Evolutionary conservation across 257 asterid genomes (phyloP).

Genomic region (Paraleonurus japonicus): DNA sequence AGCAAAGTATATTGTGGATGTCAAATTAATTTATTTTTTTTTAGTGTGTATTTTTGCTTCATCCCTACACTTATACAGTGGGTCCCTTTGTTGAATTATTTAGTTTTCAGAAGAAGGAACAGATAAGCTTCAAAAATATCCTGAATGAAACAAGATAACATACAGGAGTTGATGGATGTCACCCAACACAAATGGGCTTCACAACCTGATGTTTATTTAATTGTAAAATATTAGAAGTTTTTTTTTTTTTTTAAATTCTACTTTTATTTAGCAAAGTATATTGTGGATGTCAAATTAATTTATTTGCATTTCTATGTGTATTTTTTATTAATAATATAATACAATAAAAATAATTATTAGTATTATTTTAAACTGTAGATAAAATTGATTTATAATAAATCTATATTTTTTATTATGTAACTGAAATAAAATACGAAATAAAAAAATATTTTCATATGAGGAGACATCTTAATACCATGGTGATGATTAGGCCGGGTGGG

Average conservation of each 20-base stretch:
- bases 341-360: too few species aligned
- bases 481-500: constrained; percentile 21
- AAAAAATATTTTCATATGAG: not conserved
- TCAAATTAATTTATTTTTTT: too few species aligned
- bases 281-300: too few species aligned
- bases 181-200: constrained; percentile 12
- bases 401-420: not conserved
- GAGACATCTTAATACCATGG: constrained; percentile 3
- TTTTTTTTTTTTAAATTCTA: not conserved
- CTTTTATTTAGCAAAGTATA: not conserved
- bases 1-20: too few species aligned
- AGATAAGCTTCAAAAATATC: constrained; percentile 26
- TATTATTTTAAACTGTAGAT: too few species aligned
- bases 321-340: too few species aligned
- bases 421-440: not conserved
- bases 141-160: constrained; percentile 21
- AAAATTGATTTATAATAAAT: too few species aligned
- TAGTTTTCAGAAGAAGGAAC: not conserved
- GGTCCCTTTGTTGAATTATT: not conserved
- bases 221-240: not conserved
- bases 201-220: not conserved
- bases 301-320: too few species aligned
- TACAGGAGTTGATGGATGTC: constrained; percentile 19
- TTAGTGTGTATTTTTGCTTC: too few species aligned
- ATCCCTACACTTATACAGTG: not conserved